Base-by-base conservation (phyloP, 768 basidiomycete genomes). In the Lactarius psammicola region DNA sequence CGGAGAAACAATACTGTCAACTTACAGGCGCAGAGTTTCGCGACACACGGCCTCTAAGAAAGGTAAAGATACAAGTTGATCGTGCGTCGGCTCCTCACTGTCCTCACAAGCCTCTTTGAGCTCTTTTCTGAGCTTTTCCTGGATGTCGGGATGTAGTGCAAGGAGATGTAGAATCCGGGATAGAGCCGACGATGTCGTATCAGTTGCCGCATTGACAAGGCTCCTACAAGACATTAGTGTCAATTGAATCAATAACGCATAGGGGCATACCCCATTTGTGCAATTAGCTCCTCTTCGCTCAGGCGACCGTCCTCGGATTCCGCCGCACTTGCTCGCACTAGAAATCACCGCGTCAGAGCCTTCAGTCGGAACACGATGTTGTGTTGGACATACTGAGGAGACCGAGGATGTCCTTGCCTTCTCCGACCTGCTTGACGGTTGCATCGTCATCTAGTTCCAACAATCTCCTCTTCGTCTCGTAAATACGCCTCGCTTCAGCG, bases 251-350 rank as follows among this genome's bases (percentile, higher is more conserved):
- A 7, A n/a, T 33, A 55, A 46, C 13, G 18, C 31, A 13, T 36
- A 9, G n/a, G n/a, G 4, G 23, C 69, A 31, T 49, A 70, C 77
- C 72, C 70, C 69, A 76, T 75, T 46, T 82, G 81, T 0, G 72
- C 81, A 7, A 79, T 64, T 0, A 84, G 63, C 67, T 81, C 80
- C 31, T 76, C 73, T 20, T 74, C 74, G 3, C 69, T 57, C 2
- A 75, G 56, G 34, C 62, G 64, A 42, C 73, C 74, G 13, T 67
- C 67, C 9, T 70, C 71, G 7, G 62, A 55, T 75, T 75, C 44
- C 1, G 44, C 10, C 44, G 44, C 44, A 46, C n/a, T 46, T 23
- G n/a, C 44, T 23, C 44, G n/a, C 66, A 82, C 81, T 83, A 31
- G 4, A n/a, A 55, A 17, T 15, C 28, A 17, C 15, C 13, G 18